Conservation (phyloP, 257 asterid genomes). For the Scutellaria barbata region DNA sequence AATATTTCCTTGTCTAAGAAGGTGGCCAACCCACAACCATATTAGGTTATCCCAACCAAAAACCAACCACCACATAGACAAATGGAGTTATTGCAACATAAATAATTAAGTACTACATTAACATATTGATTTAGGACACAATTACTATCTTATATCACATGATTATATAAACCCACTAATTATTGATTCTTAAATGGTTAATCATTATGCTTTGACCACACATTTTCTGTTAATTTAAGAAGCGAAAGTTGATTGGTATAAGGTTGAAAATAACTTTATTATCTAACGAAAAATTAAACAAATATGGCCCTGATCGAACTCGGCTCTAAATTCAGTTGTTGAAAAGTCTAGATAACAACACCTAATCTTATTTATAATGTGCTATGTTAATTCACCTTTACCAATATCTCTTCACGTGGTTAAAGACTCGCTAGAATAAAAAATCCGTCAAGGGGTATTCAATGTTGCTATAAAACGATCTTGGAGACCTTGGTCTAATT, state of each 20-base stretch:
- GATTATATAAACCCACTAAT: not conserved
- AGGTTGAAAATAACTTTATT: no score
- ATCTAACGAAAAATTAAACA: no score
- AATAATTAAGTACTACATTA: not conserved
- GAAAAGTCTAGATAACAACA: no score
- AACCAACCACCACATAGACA: constrained; percentile 13
- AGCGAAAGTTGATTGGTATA: not conserved
- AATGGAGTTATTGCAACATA: not conserved
- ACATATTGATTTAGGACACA: not conserved
- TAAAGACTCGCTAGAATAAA: no score
- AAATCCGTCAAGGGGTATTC: no score
- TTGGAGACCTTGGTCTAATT: no score
- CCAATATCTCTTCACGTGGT: no score
- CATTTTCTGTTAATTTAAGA: not conserved
- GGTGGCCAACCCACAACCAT: constrained; percentile 23
- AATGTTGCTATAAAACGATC: no score
- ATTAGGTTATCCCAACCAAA: constrained; percentile 7
- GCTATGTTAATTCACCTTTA: no score
- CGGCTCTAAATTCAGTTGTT: no score
- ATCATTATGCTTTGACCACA: not conserved
- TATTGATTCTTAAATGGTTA: not conserved
- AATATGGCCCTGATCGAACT: no score
- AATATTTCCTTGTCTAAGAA: not conserved
- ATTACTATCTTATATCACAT: not conserved
- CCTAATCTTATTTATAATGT: no score